Conservation (phyloP, 768 basidiomycete species). For the Mycena vulgaris region DNA sequence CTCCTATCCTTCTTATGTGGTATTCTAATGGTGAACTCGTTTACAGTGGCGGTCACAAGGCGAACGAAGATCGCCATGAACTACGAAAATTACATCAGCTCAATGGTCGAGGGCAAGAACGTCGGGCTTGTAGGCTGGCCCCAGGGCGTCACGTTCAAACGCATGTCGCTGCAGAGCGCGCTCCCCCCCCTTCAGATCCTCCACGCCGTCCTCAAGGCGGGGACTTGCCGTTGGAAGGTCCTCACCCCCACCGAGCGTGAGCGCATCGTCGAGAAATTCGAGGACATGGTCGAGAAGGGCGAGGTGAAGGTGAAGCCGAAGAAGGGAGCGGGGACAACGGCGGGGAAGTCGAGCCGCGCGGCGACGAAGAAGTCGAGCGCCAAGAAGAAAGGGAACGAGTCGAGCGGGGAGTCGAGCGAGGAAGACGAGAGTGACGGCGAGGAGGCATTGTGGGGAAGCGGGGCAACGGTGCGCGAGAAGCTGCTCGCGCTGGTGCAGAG, state of each 20-base stretch:
- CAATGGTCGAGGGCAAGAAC: neutral
- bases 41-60: neutral
- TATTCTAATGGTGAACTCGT: neutral
- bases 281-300: constrained; percentile 13
- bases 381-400: neutral
- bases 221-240: constrained; percentile 4
- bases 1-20: neutral
- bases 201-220: neutral
- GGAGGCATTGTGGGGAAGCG: neutral
- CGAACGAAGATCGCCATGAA: too few relatives aligned
- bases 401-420: neutral
- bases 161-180: constrained; percentile 6
- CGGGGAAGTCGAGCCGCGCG: neutral
- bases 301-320: constrained; percentile 7
- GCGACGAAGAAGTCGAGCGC: neutral
- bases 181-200: constrained; percentile 2
- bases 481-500: constrained; percentile 5
- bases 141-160: constrained; percentile 1
- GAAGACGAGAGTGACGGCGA: neutral
- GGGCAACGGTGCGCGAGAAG: constrained; percentile 1
- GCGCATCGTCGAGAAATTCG: too few relatives aligned
- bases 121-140: constrained; percentile 10
- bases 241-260: constrained; percentile 3
- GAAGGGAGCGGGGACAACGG: neutral
- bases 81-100: neutral